These are phyloP conservation scores for Alternaria triticimaculans DNA, from an alignment of 2,329 filamentous ascomycete species.

Conservation along the genomic window DNA sequence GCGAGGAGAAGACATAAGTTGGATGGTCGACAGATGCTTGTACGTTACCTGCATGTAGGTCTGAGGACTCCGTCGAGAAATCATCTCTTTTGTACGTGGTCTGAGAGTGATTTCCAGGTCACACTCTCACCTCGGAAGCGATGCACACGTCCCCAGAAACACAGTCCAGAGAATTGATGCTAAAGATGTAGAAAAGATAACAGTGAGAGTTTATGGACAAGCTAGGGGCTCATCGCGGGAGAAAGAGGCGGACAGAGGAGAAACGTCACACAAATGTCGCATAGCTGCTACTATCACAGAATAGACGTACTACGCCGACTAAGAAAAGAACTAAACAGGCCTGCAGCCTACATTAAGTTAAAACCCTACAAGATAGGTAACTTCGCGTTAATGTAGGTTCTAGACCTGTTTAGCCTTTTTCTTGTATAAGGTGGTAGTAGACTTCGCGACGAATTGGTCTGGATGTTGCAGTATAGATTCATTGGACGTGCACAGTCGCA, in stretches of 20 bases:
- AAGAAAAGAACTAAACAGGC: no score
- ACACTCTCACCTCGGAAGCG: background rate
- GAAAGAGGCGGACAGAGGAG: background rate
- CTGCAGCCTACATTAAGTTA: no score
- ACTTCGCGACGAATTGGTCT: background rate
- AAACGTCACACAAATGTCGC: rapidly evolving
- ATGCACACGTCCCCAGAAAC: background rate
- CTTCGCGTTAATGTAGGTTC: no score
- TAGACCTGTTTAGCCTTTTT: no score
- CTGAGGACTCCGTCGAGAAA: background rate
- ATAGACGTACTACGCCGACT: background rate
- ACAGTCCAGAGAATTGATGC: background rate
- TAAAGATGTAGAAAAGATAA: background rate
- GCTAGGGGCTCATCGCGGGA: background rate
- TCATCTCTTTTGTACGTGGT: background rate
- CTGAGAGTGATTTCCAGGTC: background rate
- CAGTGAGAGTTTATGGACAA: background rate
- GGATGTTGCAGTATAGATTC: background rate
- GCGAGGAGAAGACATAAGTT: background rate
- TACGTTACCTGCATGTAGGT: background rate
- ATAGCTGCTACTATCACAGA: no score
- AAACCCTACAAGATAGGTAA: no score
- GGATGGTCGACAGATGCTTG: background rate
- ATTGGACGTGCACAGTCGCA: background rate
- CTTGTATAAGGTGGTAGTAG: no score